These are phyloP conservation scores for Leccinum truebloodii DNA, from an alignment of 768 basidiomycete species.

Conservation along the genomic window DNA sequence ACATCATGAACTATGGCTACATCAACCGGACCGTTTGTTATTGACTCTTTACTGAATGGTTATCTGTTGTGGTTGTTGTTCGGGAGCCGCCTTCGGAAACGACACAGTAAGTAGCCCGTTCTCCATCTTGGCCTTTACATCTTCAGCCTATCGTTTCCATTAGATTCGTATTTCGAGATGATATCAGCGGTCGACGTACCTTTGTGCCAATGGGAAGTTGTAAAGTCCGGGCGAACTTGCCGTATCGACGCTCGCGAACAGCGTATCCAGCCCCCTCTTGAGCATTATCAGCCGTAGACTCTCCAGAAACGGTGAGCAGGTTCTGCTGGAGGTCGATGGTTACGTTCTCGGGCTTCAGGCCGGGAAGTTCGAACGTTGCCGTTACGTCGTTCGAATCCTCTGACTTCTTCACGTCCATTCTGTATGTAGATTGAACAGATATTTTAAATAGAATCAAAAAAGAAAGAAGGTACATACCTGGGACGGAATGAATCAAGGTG, in stretches of 20 bases:
- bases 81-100: slow-evolving; percentile 44
- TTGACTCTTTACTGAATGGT: slow-evolving; percentile 9
- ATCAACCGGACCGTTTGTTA: no score
- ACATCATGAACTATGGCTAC: no score
- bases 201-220: slow-evolving; percentile 48
- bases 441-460: no score
- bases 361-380: slow-evolving; percentile 36
- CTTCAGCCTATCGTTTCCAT: slow-evolving; percentile 32
- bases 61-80: slow-evolving; percentile 44
- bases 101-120: slow-evolving; percentile 45
- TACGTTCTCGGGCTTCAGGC: slow-evolving; percentile 50
- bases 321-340: slow-evolving; percentile 47
- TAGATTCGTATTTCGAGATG: neutral
- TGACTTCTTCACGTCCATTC: slow-evolving; percentile 49
- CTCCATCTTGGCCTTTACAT: slow-evolving; percentile 48
- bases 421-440: slow-evolving; percentile 2
- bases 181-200: slow-evolving; percentile 26
- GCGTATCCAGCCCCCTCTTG: slow-evolving; percentile 42
- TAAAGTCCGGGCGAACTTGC: slow-evolving; percentile 44
- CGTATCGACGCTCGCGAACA: slow-evolving; percentile 44
- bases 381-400: slow-evolving; percentile 43
- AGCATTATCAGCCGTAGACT: slow-evolving; percentile 36
- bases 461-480: slow-evolving; percentile 13
- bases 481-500: slow-evolving; percentile 15
- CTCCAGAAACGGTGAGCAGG: slow-evolving; percentile 47